A percentile compares a stretch with the other conserved stretches of the same genome.
Evolutionary conservation across 2,329 filamentous ascomycete species (phyloP).

Genomic region (Ustilaginoidea virens): DNA sequence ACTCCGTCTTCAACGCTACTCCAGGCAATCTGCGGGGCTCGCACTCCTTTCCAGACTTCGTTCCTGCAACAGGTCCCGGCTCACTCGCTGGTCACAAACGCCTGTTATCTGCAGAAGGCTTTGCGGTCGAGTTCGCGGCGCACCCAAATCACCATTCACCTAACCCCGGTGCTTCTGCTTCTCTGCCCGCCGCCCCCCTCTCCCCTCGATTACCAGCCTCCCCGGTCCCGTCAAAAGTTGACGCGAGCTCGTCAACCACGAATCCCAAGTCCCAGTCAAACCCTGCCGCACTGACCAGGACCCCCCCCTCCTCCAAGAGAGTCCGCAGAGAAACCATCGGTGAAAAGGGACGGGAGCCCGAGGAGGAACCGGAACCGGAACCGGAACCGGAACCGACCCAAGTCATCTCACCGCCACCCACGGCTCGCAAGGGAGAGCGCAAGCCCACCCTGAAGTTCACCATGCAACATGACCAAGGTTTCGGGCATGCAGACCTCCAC

Average conservation of each 20-base stretch:
- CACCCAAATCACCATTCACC: slow-evolving; percentile 48
- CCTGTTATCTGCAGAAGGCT: slow-evolving; percentile 32
- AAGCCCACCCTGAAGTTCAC: slow-evolving; percentile 37
- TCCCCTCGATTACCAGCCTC: slow-evolving; percentile 43
- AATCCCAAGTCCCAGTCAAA: slow-evolving; percentile 13
- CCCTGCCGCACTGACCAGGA: slow-evolving; percentile 12
- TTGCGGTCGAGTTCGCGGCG: slow-evolving; percentile 36
- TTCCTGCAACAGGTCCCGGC: slow-evolving; percentile 19
- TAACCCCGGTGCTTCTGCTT: slow-evolving; percentile 32
- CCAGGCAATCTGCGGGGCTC: slow-evolving; percentile 39
- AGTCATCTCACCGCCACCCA: slow-evolving; percentile 45
- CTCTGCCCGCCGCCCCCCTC: slow-evolving; percentile 44
- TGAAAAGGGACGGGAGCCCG: too few relatives aligned
- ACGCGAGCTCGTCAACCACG: slow-evolving; percentile 14
- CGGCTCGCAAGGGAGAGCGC: slow-evolving; percentile 37
- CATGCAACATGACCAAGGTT: slow-evolving; percentile 44
- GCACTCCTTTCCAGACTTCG: slow-evolving; percentile 30
- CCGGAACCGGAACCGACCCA: slow-evolving; percentile 25
- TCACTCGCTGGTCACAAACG: slow-evolving; percentile 27
- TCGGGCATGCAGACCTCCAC: slow-evolving; percentile 34
- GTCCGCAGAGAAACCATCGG: slow-evolving; percentile 23
- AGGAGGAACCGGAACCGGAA: too few relatives aligned
- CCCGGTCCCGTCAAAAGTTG: slow-evolving; percentile 25
- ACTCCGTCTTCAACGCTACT: slow-evolving; percentile 49
- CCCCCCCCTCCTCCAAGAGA: slow-evolving; percentile 24